Evolutionary conservation across 2,329 filamentous ascomycete species (phyloP), one percentile per base, ranked within the genome.

Genomic region (Elsinoe fawcettii): DNA sequence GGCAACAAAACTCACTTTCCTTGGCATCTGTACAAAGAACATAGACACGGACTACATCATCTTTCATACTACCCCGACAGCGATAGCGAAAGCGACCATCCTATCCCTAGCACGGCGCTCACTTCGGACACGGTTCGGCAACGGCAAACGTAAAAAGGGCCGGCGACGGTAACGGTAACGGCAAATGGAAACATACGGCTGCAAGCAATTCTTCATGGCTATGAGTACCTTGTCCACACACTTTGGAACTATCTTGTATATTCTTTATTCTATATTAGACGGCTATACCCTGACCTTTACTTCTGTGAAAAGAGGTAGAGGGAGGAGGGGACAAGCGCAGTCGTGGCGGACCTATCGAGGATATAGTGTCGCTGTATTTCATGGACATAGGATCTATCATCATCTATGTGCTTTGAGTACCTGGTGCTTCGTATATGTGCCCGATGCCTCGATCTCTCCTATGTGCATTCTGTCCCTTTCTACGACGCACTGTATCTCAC

Each of bases 261-360:
- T 43, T 54, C 32, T 41, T 27, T 27, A 18, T 27, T 36, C 23
- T n/a, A 55, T 23, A 32, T 47, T 49, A 47, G 54, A 56, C 54
- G 54, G 54, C 54, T 56, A 56, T 56, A 49, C 54, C 54, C 54
- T 25, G 32, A 25, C 23, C 27, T 39, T 11, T 46, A 6, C 22
- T 5, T 37, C 32, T 23, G 43, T n/a, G n/a, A n/a, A n/a, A n/a
- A n/a, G n/a, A 34, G 20, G 16, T 4, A 25, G 18, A 12, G 41
- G 54, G 32, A 49, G 41, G 39, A 49, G 12, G 54, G 54, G 54
- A 49, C 32, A 56, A 56, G 54, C 54, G 54, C 54, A 56, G 54
- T 56, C 54, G 16, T 18, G 18, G 30, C 30, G 30, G 30, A 11
- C n/a, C 16, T 22, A 27, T 14, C 9, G 20, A 2, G 46, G 5